phyloP scores from a whole-genome alignment of 2,329 filamentous ascomycete species.

The Cordyceps javanica region DNA sequence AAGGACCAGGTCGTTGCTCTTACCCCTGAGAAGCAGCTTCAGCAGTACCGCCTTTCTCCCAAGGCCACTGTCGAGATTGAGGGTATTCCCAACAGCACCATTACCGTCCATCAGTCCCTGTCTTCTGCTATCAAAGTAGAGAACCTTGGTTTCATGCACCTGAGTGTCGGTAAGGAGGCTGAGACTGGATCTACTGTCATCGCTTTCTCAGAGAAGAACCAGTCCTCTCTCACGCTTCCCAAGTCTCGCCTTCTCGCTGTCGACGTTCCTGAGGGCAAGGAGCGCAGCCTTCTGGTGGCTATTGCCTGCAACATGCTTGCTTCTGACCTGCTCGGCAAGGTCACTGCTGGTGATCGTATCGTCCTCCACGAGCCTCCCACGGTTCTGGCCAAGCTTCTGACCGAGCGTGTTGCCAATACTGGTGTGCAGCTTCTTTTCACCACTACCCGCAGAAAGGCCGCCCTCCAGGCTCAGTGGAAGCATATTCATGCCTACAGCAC shows the following conservation, averaged over 20 bases:
- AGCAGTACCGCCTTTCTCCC: constrained; percentile 12
- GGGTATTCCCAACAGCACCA: constrained; percentile 1
- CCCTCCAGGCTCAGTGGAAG: constrained; percentile 10
- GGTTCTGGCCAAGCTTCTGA: constrained; percentile 6
- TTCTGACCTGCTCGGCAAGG: constrained; percentile 6
- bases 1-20: constrained; percentile 10
- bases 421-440: constrained; percentile 10
- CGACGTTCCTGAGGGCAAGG: constrained; percentile 6
- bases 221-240: constrained; percentile 6
- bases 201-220: constrained; percentile 10
- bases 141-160: constrained; percentile 10
- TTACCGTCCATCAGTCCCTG: constrained; percentile 10
- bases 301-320: constrained; percentile 12
- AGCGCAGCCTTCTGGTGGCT: constrained; percentile 8
- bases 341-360: constrained; percentile 3
- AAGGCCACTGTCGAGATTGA: constrained; percentile 10
- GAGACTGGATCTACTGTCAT: constrained; percentile 8
- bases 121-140: constrained; percentile 10
- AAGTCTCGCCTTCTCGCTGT: constrained; percentile 9
- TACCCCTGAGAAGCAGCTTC: constrained; percentile 10
- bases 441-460: constrained; percentile 8
- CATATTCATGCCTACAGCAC: constrained; percentile 10
- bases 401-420: constrained; percentile 4
- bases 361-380: constrained; percentile 13
- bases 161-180: constrained; percentile 6